Percentiles rank a stretch among this genome's conserved stretches.
Evolutionary conservation across 352 stramenopile species (phyloP).

Genomic region (Peronospora tabacina): DNA sequence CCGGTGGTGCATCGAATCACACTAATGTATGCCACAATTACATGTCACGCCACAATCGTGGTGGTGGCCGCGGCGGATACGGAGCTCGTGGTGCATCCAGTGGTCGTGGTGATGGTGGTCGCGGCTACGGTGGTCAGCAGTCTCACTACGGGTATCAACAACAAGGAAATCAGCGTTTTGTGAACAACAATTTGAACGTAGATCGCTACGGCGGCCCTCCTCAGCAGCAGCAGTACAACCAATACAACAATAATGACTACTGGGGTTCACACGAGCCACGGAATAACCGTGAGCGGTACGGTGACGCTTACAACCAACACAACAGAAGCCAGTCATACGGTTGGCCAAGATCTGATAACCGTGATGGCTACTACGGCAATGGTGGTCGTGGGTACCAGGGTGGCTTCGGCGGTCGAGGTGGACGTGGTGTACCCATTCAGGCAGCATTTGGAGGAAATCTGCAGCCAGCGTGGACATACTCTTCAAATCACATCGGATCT

Average conservation of each 20-base stretch:
- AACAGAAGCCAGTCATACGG: constrained; percentile 25
- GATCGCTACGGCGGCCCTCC: constrained; percentile 36
- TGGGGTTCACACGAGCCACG: constrained; percentile 73
- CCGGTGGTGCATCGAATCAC: constrained; percentile 35
- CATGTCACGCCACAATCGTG: constrained; percentile 32
- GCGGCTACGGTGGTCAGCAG: constrained; percentile 22
- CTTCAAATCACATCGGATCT: constrained; percentile 30
- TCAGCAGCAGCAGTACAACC: constrained; percentile 54
- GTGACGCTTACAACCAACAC: constrained; percentile 24
- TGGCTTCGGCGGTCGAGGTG: constrained; percentile 25
- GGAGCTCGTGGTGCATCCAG: constrained; percentile 28
- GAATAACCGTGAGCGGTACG: constrained; percentile 65
- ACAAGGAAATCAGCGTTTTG: constrained; percentile 31
- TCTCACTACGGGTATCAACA: constrained; percentile 17
- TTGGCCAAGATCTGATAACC: too few species aligned
- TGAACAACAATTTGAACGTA: constrained; percentile 59
- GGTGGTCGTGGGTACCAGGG: constrained; percentile 25
- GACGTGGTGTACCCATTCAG: constrained; percentile 46
- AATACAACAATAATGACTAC: constrained; percentile 69
- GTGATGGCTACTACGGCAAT: constrained; percentile 18
- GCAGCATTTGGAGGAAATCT: constrained; percentile 53
- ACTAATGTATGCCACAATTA: constrained; percentile 60
- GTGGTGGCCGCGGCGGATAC: constrained; percentile 23
- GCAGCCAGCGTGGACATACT: constrained; percentile 43
- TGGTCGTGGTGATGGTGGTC: constrained; percentile 14